phyloP scores from a whole-genome alignment of 2,329 filamentous ascomycete species.

The Trichoderma brevicompactum region DNA sequence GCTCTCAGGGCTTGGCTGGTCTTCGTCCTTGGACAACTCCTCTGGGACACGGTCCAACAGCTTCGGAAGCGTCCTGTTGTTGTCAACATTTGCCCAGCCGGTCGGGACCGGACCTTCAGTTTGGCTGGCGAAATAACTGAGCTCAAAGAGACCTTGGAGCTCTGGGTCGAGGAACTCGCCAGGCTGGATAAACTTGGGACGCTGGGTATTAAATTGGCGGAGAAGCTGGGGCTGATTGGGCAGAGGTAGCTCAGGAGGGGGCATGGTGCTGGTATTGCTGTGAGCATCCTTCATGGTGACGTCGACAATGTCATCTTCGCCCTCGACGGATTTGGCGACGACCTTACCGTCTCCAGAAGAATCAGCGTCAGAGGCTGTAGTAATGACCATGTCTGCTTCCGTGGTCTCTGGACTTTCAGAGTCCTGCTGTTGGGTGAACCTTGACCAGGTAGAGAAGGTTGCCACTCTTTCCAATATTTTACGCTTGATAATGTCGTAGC shows the following conservation, averaged over 20 bases:
- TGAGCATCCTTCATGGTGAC: conserved; percentile 77
- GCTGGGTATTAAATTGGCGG: conserved; percentile 53
- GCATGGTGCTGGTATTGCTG: conserved; percentile 32
- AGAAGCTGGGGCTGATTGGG: conserved; percentile 40
- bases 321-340: conserved; percentile 77
- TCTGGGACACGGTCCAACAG: conserved; percentile 53
- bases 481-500: conserved; percentile 72
- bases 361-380: conserved; percentile 65
- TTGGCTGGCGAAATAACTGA: conserved; percentile 66
- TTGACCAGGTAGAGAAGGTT: conserved; percentile 73
- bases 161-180: conserved; percentile 62
- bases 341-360: conserved; percentile 72
- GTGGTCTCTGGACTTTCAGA: conserved; percentile 54
- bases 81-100: conserved; percentile 68
- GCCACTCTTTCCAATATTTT: conserved; percentile 79
- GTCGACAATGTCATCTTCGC: conserved; percentile 89
- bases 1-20: conserved; percentile 54
- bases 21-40: conserved; percentile 45
- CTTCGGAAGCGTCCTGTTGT: conserved; percentile 61
- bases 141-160: conserved; percentile 74
- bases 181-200: conserved; percentile 59
- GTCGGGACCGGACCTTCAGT: conserved; percentile 66
- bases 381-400: conserved; percentile 72
- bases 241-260: conserved; percentile 29
- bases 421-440: conserved; percentile 59